A percentile compares a stretch with the other conserved stretches of the same genome.
Evolutionary conservation across 768 basidiomycete species (phyloP).

Genomic region (Pleurotus eryngii): DNA sequence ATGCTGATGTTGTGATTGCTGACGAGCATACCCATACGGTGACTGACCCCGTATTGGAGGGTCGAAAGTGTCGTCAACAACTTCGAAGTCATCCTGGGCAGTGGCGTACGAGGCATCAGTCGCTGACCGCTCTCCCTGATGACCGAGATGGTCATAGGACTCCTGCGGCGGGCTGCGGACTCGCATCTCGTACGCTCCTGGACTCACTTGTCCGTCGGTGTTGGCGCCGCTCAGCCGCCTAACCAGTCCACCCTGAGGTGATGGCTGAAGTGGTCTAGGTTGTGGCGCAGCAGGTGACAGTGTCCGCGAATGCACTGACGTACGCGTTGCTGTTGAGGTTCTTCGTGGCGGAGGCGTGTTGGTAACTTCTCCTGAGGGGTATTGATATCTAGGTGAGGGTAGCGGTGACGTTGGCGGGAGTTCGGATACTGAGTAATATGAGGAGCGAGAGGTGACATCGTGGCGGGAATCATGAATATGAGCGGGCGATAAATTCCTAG

Average conservation of each 20-base stretch:
- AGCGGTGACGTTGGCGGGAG: conserved; percentile 61
- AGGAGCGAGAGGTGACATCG: conserved; percentile 21
- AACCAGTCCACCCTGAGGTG: conserved; percentile 15
- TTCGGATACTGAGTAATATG: conserved; percentile 71
- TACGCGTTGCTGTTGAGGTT: conserved; percentile 31
- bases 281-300: conserved; percentile 23
- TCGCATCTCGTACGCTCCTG: conserved; percentile 36
- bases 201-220: conserved; percentile 9
- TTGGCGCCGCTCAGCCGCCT: conserved; percentile 10
- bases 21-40: conserved; percentile 4
- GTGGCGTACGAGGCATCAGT: conserved; percentile 43
- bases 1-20: neutral
- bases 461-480: neutral
- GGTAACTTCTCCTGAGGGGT: conserved; percentile 43
- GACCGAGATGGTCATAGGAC: conserved; percentile 13
- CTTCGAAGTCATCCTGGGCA: conserved; percentile 40
- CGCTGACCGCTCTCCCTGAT: conserved; percentile 26
- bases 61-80: conserved; percentile 27
- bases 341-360: conserved; percentile 40
- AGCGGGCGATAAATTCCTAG: neutral
- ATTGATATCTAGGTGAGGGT: conserved; percentile 47
- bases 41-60: conserved; percentile 8
- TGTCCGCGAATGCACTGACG: conserved; percentile 15
- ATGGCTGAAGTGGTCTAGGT: conserved; percentile 13
- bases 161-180: conserved; percentile 25